Percentiles rank a stretch among this genome's conserved stretches.
Conservation (phyloP, 495 filamentous ascomycete species). For the Neurospora sp. region DNA sequence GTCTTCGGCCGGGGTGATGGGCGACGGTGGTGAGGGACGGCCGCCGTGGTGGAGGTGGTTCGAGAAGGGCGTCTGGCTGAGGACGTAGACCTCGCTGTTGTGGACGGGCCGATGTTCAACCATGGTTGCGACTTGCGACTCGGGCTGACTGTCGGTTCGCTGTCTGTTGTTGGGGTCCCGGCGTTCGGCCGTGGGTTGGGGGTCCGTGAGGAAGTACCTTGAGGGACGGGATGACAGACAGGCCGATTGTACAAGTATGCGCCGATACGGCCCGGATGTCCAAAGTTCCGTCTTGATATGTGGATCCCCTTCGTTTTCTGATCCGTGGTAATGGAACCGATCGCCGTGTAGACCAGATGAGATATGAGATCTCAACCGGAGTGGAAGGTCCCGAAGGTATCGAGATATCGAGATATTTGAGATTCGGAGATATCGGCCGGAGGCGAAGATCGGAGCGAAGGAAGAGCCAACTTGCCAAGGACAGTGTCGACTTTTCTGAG, state of each 20-base stretch:
- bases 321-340: neutral
- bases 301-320: neutral
- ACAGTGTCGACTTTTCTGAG: neutral
- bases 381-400: neutral
- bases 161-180: neutral
- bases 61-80: slow-evolving; percentile 28
- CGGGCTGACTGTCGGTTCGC: neutral
- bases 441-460: neutral
- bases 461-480: neutral
- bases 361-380: neutral
- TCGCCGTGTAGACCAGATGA: neutral
- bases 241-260: neutral
- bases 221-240: neutral
- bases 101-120: slow-evolving; percentile 38
- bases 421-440: neutral
- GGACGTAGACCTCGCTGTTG: slow-evolving; percentile 45
- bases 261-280: neutral
- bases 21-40: slow-evolving; percentile 38
- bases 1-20: slow-evolving; percentile 36
- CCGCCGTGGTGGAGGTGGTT: slow-evolving; percentile 17
- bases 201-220: neutral
- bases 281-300: neutral
- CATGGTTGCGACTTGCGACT: slow-evolving; percentile 20
- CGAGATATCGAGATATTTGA: neutral
- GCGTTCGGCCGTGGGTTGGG: neutral